Evolutionary conservation across 148 eudicot species (phyloP).

Genomic region (Rhododendron vialii): DNA sequence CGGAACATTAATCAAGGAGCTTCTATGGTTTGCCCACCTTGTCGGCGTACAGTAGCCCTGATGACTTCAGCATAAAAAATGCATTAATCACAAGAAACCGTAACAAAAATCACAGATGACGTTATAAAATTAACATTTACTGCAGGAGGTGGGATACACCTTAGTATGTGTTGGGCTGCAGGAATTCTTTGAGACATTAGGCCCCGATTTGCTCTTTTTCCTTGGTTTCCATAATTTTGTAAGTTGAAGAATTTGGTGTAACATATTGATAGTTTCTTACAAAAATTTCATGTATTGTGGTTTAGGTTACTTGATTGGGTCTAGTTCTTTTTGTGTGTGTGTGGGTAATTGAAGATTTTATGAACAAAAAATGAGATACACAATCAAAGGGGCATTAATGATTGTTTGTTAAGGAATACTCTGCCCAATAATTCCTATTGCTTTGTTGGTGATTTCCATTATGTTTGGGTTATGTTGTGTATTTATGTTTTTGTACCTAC

Average conservation of each 20-base stretch:
- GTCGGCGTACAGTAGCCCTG: background rate
- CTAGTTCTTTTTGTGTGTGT: background rate
- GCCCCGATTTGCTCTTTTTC: background rate
- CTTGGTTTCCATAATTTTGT: background rate
- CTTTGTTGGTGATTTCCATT: background rate
- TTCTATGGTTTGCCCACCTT: background rate
- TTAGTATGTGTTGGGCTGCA: background rate
- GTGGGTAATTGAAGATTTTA: no score
- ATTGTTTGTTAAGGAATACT: background rate
- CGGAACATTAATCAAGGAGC: background rate
- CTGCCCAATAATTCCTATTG: background rate
- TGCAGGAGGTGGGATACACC: background rate
- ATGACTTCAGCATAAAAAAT: background rate
- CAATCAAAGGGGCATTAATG: no score
- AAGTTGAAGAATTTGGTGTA: background rate
- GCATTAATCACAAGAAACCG: background rate
- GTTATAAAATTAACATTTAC: background rate
- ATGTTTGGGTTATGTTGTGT: background rate
- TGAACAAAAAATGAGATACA: no score
- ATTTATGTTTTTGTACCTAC: background rate
- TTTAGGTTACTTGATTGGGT: background rate
- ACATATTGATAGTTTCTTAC: background rate
- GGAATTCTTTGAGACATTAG: background rate
- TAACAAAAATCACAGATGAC: background rate
- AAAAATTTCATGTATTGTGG: background rate